Conservation (phyloP, 371 early-diverging fungal genomes). For the Mortierella sp. region DNA sequence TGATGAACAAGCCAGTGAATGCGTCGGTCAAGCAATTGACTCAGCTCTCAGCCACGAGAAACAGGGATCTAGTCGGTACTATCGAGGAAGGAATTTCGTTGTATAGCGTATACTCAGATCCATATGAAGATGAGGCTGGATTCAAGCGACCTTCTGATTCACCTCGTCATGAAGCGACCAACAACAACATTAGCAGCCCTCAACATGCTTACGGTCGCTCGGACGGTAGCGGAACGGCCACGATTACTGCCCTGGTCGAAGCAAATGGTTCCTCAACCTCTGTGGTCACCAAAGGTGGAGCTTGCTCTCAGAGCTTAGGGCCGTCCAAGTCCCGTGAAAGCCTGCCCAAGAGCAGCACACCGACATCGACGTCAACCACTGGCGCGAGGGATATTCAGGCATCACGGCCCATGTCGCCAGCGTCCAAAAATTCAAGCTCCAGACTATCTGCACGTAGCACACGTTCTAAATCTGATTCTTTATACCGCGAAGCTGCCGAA, state of each 20-base stretch:
- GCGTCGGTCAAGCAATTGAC: conserved; percentile 27
- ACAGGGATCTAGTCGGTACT: background rate
- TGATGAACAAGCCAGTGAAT: background rate
- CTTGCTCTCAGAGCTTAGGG: conserved; percentile 13
- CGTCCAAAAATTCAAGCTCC: conserved; percentile 19
- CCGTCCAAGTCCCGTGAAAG: conserved; percentile 20
- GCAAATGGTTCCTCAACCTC: conserved; percentile 4
- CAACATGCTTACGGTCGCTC: background rate
- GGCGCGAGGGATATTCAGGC: too few relatives aligned
- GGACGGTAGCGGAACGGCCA: conserved; percentile 1
- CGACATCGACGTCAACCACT: too few relatives aligned
- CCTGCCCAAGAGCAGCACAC: conserved; percentile 8
- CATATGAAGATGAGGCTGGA: conserved; percentile 13
- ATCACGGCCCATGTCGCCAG: conserved; percentile 17
- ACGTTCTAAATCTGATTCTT: conserved; percentile 26
- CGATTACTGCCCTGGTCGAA: background rate
- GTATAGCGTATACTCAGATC: conserved; percentile 17
- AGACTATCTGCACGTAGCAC: conserved; percentile 3
- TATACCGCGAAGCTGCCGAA: conserved; percentile 1
- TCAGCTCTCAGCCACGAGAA: conserved; percentile 5
- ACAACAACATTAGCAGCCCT: background rate
- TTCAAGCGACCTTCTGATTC: conserved; percentile 6
- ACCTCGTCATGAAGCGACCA: background rate
- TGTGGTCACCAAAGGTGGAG: background rate
- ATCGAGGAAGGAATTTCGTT: background rate